Base-by-base conservation (phyloP, 2,329 filamentous ascomycete species). In the Laburnicola sp. region DNA sequence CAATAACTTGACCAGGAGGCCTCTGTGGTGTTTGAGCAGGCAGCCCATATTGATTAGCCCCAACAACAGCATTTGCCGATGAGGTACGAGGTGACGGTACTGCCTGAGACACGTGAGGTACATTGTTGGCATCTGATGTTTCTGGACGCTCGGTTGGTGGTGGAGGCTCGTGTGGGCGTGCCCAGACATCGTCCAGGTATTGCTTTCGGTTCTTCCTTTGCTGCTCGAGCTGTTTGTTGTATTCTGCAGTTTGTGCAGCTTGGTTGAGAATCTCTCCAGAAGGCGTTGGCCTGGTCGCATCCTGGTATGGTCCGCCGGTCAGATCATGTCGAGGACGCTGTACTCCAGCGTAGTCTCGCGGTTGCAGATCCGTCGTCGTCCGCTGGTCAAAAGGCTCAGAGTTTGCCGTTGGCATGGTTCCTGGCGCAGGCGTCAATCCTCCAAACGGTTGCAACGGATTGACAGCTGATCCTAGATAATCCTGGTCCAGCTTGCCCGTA, bases 271-370 rank as follows among this genome's bases (percentile, higher is more conserved):
- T 85, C 64, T 97, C 93, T 40, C 83, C 80, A 26, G 89, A 81
- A 27, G 86, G 84, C 57, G 87, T 89, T 8, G 90, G 80, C 69
- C 92, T 86, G 6, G 87, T 89, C 62, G 91, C 83, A 70, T 97
- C 94, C 72, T 93, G 87, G 74, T 97, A 99, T 7, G 71, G 67
- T 32, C 88, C 86, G 23, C 92, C 94, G 10, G 88, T 85, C 56
- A 97, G 85, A 68, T 97, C 94, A 74, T 97, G 94, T 58, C 93
- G 85, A 22, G 91, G 89, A 46, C 91, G 88, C 54, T 89, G 86
- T 58, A 96, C 89, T 66, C 84, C 87, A 64, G 86, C 88, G 69
- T 93, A 96, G 71, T 96, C 91, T 67, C 88, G 85, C 56, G 87
- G 81, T 62, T 89, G 83, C 58, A 87, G 83, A 67, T 88, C 88